Base-by-base conservation (phyloP, 371 early-diverging fungal genomes). In the Mortierella sp. region DNA sequence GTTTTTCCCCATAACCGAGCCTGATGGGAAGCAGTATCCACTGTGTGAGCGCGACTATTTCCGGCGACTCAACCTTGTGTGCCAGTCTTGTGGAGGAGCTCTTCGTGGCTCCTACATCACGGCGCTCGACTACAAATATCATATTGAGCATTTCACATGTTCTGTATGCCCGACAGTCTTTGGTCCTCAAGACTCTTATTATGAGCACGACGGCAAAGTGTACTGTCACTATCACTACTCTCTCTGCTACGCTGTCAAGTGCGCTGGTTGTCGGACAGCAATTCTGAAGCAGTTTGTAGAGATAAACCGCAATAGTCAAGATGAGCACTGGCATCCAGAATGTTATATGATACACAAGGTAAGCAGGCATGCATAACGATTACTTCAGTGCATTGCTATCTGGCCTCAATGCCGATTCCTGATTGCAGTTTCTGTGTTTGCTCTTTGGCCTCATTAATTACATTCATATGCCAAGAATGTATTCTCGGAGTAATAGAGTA, bases 341-440 rank as follows among this genome's bases (percentile, higher is more conserved):
- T 99, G 99, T 84, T 99, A 99, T 84, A 98, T 97, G 98, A 96
- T 99, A 60, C 94, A 95, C 88, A 97, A 96, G 89, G 92, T 92
- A 83, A 62, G 22, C 26, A 40, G 24, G 49, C 30, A 22, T 40
- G 49, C 16, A 20, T 49, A 5, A 20, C n/a, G 49, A 49, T 49
- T 49, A 3, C 49, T 49, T 49, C 43, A 43, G 43, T 30, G 2
- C 30, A 30, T 30, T 6, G 20, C 54, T 32, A 14, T 18, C n/a
- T 52, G n/a, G 24, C 52, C 16, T 24, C 52, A 18, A n/a, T n/a
- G n/a, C n/a, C n/a, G n/a, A n/a, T n/a, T n/a, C n/a, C n/a, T n/a
- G n/a, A 26, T 57, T 2, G 3, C 26, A 26, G n/a, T 54, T 9
- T 3, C 54, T 54, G n/a, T 54, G 9, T 26, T 54, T 54, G n/a